phyloP scores from a whole-genome alignment of 345 rosid species.

The Melastoma malabathricum region DNA sequence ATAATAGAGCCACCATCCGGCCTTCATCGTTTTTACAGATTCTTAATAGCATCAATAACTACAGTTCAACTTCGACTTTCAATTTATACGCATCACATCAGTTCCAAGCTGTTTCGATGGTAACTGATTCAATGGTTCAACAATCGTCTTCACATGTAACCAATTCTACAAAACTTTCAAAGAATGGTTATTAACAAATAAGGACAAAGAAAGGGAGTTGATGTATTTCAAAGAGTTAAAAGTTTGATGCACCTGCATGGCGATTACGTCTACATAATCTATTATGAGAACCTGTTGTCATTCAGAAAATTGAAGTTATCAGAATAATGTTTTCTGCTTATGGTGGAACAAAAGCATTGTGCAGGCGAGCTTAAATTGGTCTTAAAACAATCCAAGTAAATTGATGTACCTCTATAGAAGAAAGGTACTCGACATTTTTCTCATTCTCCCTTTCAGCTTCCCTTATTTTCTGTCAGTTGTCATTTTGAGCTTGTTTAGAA shows the following conservation, averaged over 20 bases:
- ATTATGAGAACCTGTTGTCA: conserved; percentile 61
- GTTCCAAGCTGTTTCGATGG: conserved; percentile 79
- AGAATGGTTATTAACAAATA: conserved; percentile 4
- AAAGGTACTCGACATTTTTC: conserved; percentile 63
- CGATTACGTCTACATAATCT: conserved; percentile 89
- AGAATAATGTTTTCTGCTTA: too few relatives aligned
- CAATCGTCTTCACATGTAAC: conserved; percentile 47
- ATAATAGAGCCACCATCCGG: too few relatives aligned
- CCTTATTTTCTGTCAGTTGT: conserved; percentile 50
- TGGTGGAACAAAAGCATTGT: neutral
- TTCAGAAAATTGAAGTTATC: conserved; percentile 4
- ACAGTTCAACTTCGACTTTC: too few relatives aligned
- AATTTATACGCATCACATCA: conserved; percentile 50
- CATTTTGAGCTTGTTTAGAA: conserved; percentile 6
- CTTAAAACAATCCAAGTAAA: neutral
- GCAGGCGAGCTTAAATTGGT: neutral
- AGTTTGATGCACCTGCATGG: conserved; percentile 58
- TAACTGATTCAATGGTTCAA: conserved; percentile 48
- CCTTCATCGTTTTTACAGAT: too few relatives aligned
- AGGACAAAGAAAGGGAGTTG: neutral
- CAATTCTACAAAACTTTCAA: conserved; percentile 51
- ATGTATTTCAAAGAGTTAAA: neutral
- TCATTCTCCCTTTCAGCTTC: conserved; percentile 53
- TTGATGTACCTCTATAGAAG: conserved; percentile 75
- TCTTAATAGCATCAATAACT: too few relatives aligned